Evolutionary conservation across 2,329 filamentous ascomycete genomes (phyloP), one percentile per base, ranked within the genome.

Genomic region (Clarireedia homoeocarpa): DNA sequence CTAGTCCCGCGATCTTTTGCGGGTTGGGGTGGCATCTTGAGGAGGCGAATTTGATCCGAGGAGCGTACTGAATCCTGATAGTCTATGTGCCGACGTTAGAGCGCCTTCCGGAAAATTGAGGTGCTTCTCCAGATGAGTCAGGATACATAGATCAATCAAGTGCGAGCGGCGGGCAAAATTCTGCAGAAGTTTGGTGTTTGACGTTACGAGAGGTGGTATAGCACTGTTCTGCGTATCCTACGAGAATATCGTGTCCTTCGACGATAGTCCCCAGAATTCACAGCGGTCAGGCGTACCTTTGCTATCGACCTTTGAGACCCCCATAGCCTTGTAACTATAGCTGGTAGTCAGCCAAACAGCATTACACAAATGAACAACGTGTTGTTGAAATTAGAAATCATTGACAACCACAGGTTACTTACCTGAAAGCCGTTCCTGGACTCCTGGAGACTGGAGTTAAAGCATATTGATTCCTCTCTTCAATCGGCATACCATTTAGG

Each of bases 11-110:
- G 66, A 61, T 76, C 72, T 36, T 73, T 68, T 4, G 62, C 55
- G 3, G 73, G 71, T 60, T 78, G 76, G 1, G 76, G 74, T 6
- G 77, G 75, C 1, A 75, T 72, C 62, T 73, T 74, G 34, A 79
- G 71, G 63, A 81, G 76, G 39, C 79, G 75, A 15, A 81, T 73
- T 59, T 79, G 77, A 63, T 80, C 75, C 24, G 77, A 77, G 24
- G 74, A 77, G 15, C 57, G 48, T 4, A 66, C 65, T 12, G 67
- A 39, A 47, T 4, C 66, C 65, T 12, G 67, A 39, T 2, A 78
- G 64, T 5, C 71, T 67, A 65, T 82, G 79, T 5, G 80, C 62
- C 15, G 71, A 67, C 17, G 71, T 58, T 0, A 82, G 66, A 0
- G 71, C 75, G 14, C 40, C 49, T 12, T 30, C 34, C 14, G 53